Base-by-base conservation (phyloP, 371 early-diverging fungal species). In the Parasitella parasitica region DNA sequence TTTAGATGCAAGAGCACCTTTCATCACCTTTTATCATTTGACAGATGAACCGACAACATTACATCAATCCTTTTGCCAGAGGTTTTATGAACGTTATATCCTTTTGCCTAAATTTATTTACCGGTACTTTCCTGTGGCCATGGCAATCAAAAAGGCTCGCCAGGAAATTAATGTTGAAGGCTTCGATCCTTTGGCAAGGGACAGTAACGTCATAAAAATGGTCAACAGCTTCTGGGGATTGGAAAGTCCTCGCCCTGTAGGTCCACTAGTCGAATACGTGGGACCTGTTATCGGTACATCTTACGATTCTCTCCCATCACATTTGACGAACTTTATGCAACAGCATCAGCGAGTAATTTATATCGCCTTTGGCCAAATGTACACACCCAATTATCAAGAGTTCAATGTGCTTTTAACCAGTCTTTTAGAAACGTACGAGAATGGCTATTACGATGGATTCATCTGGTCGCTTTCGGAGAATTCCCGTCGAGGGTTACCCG, bases 321-420 rank as follows among this genome's bases (percentile, higher is more conserved):
- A 36, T 11, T 34, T 60, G 4, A 38, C 16, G 3, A 11, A 57
- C 0, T 75, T 59, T 43, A 50, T 77, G 53, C 59, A 69, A 30
- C 2, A n/a, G 0, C 72, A 69, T 13, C 6, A 34, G 1, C 57
- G 66, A 5, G 66, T 75, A 8, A 59, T 67, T 15, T 80, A 76
- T 57, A 56, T 76, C 12, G 76, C 80, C 0, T 80, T 80, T 61
- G 80, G 80, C 4, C 77, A 74, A 49, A 61, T 67, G 46, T 69
- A 65, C 7, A 54, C 54, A 8, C 59, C 69, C 0, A 41, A 48
- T 18, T 11, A 28, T 7, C 22, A 39, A 3, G 64, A 64, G n/a
- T 59, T 68, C 13, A 4, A 55, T 18, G 35, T 59, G 11, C 30
- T 74, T 15, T 57, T 70, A 32, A 63, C 51, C 13, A 53, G 69